phyloP scores from a whole-genome alignment of 129 eudicot genomes.

The Lonicera japonica region DNA sequence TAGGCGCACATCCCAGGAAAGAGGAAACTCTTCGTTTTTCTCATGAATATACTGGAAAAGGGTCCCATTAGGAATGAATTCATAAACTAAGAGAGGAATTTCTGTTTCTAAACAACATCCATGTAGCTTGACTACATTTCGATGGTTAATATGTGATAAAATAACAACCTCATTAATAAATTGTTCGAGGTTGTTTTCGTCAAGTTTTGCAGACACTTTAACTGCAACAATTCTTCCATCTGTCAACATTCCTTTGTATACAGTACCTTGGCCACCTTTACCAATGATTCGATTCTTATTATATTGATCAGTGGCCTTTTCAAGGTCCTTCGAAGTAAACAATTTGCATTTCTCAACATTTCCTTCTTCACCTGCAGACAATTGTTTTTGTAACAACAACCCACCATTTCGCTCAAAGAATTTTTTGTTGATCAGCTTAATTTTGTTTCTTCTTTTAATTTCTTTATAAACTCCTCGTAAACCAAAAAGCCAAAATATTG shows the following conservation, averaged over 20 bases:
- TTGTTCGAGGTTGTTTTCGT: neutral
- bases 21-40: neutral
- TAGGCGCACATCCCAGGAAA: neutral
- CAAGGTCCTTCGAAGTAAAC: too few relatives aligned
- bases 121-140: slow-evolving; percentile 3
- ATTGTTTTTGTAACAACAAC: neutral
- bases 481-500: neutral
- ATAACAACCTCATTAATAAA: slow-evolving; percentile 6
- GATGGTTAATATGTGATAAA: neutral
- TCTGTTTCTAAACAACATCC: neutral
- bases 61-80: slow-evolving; percentile 3
- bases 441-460: too few relatives aligned
- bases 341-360: too few relatives aligned
- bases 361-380: too few relatives aligned
- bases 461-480: neutral
- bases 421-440: neutral
- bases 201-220: neutral
- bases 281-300: slow-evolving; percentile 3
- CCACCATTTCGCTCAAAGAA: slow-evolving; percentile 1
- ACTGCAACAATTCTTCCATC: slow-evolving; percentile 8
- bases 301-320: neutral
- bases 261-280: slow-evolving; percentile 5
- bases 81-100: slow-evolving; percentile 2
- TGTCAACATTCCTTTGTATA: slow-evolving; percentile 2
- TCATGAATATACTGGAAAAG: slow-evolving; percentile 3